Percentiles rank a stretch among this genome's conserved stretches.
Evolutionary conservation across 768 basidiomycete species (phyloP).

Genomic region (Macrolepiota albuminosa): DNA sequence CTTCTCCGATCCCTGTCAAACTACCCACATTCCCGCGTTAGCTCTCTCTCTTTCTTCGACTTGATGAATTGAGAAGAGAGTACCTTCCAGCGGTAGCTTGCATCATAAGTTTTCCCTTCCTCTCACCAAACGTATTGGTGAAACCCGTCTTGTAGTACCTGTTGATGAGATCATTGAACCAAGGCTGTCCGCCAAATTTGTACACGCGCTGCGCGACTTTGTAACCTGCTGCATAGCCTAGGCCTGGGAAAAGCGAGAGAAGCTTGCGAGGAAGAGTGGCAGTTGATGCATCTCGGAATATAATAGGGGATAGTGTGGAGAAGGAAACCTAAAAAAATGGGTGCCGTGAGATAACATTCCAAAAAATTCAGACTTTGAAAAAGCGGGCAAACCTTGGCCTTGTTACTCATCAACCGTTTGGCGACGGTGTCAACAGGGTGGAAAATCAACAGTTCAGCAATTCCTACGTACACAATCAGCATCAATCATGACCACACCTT

Average conservation of each 20-base stretch:
- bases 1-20: conserved; percentile 88
- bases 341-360: not conserved
- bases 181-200: conserved; percentile 99
- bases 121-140: conserved; percentile 83
- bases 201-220: conserved; percentile 91
- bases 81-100: conserved; percentile 94
- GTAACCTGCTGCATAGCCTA: conserved; percentile 98
- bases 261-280: conserved; percentile 66
- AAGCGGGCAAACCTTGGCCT: conserved; percentile 54
- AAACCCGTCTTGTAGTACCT: conserved; percentile 79
- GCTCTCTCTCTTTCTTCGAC: not conserved
- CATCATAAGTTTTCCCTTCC: conserved; percentile 93
- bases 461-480: conserved; percentile 43
- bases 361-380: not conserved
- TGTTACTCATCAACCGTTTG: conserved; percentile 99
- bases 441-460: conserved; percentile 93
- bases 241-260: conserved; percentile 93
- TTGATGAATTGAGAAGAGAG: conserved; percentile 11
- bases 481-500: not conserved
- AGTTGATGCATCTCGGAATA: conserved; percentile 82
- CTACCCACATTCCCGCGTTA: conserved; percentile 22
- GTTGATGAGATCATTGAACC: conserved; percentile 89
- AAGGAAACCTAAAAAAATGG: conserved; percentile 49
- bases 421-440: conserved; percentile 97
- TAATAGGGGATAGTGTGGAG: conserved; percentile 61